Conservation (phyloP, 257 asterid species). For the Solanum tarapatanum region DNA sequence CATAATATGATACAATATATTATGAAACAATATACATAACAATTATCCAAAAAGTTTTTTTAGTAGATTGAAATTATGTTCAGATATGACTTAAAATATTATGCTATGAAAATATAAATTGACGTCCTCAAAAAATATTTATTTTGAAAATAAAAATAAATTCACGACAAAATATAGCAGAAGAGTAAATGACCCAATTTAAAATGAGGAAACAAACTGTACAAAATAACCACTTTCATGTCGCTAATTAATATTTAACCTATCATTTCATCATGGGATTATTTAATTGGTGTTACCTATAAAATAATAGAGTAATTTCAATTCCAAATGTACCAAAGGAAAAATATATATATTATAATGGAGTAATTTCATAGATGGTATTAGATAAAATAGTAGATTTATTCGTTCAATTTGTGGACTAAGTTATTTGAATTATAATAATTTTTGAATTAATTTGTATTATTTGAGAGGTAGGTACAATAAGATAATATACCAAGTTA, state of each 20-base stretch:
- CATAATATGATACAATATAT: too few relatives aligned
- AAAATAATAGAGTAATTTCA: background rate
- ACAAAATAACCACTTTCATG: background rate
- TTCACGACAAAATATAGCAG: background rate
- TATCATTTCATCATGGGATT: background rate
- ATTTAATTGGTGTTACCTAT: background rate
- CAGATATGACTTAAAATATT: background rate
- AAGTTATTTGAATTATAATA: too few relatives aligned
- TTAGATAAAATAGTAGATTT: background rate
- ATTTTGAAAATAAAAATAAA: background rate
- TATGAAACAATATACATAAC: too few relatives aligned
- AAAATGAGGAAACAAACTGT: background rate
- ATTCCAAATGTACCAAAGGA: background rate
- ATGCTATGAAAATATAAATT: background rate
- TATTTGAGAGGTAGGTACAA: background rate
- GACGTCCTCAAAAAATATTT: background rate
- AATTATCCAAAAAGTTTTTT: background rate
- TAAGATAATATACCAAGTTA: too few relatives aligned
- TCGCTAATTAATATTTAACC: background rate
- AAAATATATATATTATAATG: background rate
- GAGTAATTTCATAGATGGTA: background rate
- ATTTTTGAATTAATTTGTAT: too few relatives aligned
- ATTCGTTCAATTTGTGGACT: background rate
- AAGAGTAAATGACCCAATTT: background rate
- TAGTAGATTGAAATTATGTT: background rate